Evolutionary conservation across 129 eudicot genomes (phyloP).

Genomic region (Flaveria trinervia): DNA sequence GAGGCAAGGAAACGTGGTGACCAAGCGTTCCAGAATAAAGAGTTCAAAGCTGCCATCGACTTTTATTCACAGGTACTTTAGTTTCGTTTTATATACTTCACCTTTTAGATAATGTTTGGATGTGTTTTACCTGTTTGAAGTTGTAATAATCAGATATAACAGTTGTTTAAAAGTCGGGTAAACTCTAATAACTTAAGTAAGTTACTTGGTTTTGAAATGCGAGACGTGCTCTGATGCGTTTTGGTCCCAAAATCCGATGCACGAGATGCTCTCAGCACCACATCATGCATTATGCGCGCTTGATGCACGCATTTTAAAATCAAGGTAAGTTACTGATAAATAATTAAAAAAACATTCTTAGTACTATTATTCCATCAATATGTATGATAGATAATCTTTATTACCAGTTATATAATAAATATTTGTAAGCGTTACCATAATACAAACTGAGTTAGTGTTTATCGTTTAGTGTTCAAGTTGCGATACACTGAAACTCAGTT

Average conservation of each 20-base stretch:
- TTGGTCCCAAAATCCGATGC: too few species aligned
- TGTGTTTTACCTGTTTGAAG: constrained; percentile 9
- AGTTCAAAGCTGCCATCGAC: constrained; percentile 71
- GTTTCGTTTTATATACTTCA: background rate
- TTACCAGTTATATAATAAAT: background rate
- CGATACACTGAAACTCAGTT: background rate
- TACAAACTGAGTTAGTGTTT: background rate
- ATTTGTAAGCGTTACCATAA: background rate
- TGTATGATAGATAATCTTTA: background rate
- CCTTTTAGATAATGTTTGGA: background rate
- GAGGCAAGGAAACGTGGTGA: constrained; percentile 87
- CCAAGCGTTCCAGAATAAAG: constrained; percentile 69
- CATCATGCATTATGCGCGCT: too few species aligned
- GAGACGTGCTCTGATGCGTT: too few species aligned
- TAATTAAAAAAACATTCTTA: background rate
- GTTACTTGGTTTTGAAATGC: too few species aligned
- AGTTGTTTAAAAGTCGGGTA: background rate
- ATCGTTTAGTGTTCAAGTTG: background rate
- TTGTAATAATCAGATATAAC: constrained; percentile 1
- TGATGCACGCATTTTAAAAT: too few species aligned
- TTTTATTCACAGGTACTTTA: constrained; percentile 68
- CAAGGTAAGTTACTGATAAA: background rate
- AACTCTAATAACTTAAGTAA: background rate
- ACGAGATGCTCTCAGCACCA: too few species aligned
- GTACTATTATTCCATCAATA: background rate